Base-by-base conservation (phyloP, 1,284 basidiomycete genomes). In the Tranzscheliella williamsii region DNA sequence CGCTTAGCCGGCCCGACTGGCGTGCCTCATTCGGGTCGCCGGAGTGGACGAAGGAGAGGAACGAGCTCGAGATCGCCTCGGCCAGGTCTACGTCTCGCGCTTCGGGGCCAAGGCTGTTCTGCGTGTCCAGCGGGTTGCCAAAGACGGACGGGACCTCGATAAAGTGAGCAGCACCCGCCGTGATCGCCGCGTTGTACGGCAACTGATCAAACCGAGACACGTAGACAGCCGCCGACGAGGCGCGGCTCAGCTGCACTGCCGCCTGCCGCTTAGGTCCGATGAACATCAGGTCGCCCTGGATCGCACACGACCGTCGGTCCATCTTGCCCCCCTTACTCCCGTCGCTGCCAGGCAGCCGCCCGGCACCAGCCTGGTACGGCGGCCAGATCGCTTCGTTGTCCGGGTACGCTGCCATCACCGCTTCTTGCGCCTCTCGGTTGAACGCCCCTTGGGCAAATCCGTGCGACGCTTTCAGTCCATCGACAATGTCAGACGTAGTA, bases 121-220 rank as follows among this genome's bases (percentile, higher is more conserved):
- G 48, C 7, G 66, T 63, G 42, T 36, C 48, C 15, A 62, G 47
- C 3, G 70, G 58, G 39, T 67, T 62, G 23, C 47, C 27, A 38
- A 73, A 73, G 8, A 69, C 60, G 32, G 53, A 71, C 15, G 41
- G 31, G 4, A 73, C 62, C 18, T 73, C 70, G 27, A 43, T 45
- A 20, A 69, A 70, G 39, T 34, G 38, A 29, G 58, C 43, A 2
- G 63, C 55, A 1, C 65, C 70, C 2, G 13, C 32, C 1, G 46
- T 55, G 29, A 72, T 56, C 3, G 54, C 45, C 13, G 48, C 29
- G 17, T 65, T 60, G 41, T 60, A 49, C 6, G 60, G 32, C 0
- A 69, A 38, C 36, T 67, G 64, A 20, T 67, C 52, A 48, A 69
- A 73, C 17, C 57, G 57, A 24, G 63, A 67, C 0, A 46, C 49